Conservation (phyloP, 2,329 filamentous ascomycete genomes). For the Parastagonospora avenae region DNA sequence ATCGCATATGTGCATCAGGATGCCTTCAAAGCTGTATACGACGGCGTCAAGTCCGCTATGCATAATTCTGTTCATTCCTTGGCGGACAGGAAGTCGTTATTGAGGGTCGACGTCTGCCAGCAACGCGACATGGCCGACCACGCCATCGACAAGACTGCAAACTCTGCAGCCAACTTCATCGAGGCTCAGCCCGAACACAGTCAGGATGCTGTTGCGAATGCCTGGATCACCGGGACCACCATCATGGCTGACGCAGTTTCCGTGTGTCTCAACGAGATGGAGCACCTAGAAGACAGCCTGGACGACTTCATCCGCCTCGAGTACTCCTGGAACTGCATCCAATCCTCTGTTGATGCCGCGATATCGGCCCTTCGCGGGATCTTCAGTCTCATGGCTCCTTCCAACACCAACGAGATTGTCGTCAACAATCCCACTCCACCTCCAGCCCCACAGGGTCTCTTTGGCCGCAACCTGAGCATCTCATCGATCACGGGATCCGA, state of each 20-base stretch:
- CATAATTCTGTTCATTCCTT: constrained; percentile 37
- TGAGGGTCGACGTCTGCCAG: constrained; percentile 53
- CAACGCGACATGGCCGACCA: constrained; percentile 53
- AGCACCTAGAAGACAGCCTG: constrained; percentile 46
- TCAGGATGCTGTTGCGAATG: constrained; percentile 51
- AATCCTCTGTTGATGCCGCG: constrained; percentile 48
- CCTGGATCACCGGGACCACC: constrained; percentile 52
- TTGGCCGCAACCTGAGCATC: constrained; percentile 35
- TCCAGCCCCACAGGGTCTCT: constrained; percentile 5
- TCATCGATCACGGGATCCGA: constrained; percentile 21
- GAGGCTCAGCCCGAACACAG: constrained; percentile 47
- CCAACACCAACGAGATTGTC: constrained; percentile 1
- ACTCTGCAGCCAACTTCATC: constrained; percentile 52
- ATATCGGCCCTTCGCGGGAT: constrained; percentile 52
- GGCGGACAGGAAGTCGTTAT: constrained; percentile 38
- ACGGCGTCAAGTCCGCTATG: constrained; percentile 47
- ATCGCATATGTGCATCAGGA: constrained; percentile 55
- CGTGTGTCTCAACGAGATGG: constrained; percentile 49
- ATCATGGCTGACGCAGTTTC: constrained; percentile 53
- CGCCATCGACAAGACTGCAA: constrained; percentile 54
- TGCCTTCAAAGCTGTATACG: constrained; percentile 54
- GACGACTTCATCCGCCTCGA: constrained; percentile 55
- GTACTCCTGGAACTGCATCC: constrained; percentile 51
- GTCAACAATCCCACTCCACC: background rate
- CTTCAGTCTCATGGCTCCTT: constrained; percentile 51